Percentiles rank a stretch among this genome's conserved stretches.
These are phyloP conservation scores for Globisporangium cylindrosporum DNA, from an alignment of 352 stramenopile genomes.

Conservation along the genomic window DNA sequence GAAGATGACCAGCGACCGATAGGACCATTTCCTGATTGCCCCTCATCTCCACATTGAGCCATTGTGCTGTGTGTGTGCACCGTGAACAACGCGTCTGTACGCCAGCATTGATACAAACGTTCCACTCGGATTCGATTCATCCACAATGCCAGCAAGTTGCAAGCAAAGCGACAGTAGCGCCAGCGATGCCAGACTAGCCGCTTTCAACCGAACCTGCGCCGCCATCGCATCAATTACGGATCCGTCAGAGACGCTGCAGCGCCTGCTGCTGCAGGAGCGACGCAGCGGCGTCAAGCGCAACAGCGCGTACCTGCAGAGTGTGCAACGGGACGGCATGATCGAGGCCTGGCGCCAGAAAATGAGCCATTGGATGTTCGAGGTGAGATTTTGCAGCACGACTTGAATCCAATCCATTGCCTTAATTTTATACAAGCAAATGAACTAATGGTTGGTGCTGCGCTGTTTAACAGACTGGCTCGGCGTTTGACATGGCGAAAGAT, in stretches of 20 bases:
- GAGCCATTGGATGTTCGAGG: conserved; percentile 50
- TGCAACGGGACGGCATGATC: conserved; percentile 43
- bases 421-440: not conserved
- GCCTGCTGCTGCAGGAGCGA: conserved; percentile 9
- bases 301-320: conserved; percentile 24
- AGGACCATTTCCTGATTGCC: conserved; percentile 8
- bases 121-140: not conserved
- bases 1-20: not conserved
- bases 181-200: not conserved
- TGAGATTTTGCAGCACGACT: not conserved
- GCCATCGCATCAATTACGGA: not conserved
- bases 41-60: not conserved
- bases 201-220: not conserved
- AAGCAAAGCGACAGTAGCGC: not conserved
- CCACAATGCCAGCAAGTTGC: not conserved
- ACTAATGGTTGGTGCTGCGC: conserved; percentile 4
- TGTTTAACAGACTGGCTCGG: conserved; percentile 11
- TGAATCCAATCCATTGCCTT: not conserved
- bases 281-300: conserved; percentile 3
- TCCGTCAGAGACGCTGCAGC: conserved; percentile 15
- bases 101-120: not conserved
- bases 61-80: not conserved
- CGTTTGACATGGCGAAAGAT: conserved; percentile 19
- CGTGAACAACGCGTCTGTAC: not conserved
- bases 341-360: conserved; percentile 44